Evolutionary conservation across 768 basidiomycete species (phyloP).

Genomic region (Butyriboletus loyo): DNA sequence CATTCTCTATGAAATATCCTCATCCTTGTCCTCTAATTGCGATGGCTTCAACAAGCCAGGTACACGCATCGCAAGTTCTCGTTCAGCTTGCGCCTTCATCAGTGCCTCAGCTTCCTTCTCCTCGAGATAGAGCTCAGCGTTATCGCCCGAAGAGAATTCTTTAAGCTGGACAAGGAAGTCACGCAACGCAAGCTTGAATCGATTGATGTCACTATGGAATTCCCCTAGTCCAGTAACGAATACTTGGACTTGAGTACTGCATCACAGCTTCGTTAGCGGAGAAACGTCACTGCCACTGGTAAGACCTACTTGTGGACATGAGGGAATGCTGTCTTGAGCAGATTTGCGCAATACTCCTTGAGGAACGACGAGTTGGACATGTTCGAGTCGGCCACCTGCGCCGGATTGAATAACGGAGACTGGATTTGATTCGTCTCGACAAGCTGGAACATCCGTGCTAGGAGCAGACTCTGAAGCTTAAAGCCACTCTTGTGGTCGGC

Average conservation of each 20-base stretch:
- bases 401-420: slow-evolving; percentile 81
- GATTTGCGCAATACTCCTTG: slow-evolving; percentile 79
- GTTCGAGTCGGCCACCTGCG: slow-evolving; percentile 62
- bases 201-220: slow-evolving; percentile 74
- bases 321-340: slow-evolving; percentile 87
- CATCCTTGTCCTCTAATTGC: slow-evolving; percentile 91
- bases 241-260: slow-evolving; percentile 66
- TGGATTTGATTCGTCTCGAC: slow-evolving; percentile 79
- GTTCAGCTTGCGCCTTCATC: slow-evolving; percentile 77
- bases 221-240: slow-evolving; percentile 69
- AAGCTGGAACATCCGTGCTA: slow-evolving; percentile 90
- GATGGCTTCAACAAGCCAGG: slow-evolving; percentile 98
- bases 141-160: slow-evolving; percentile 91
- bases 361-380: slow-evolving; percentile 80
- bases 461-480: slow-evolving; percentile 90
- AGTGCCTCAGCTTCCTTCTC: slow-evolving; percentile 89
- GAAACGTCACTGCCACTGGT: background rate
- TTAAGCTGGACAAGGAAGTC: slow-evolving; percentile 98
- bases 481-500: slow-evolving; percentile 99
- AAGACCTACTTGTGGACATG: slow-evolving; percentile 77
- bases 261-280: slow-evolving; percentile 6
- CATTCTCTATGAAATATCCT: slow-evolving; percentile 53
- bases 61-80: slow-evolving; percentile 85
- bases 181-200: slow-evolving; percentile 91
- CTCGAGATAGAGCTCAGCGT: slow-evolving; percentile 87